A percentile compares a stretch with the other conserved stretches of the same genome.
Evolutionary conservation across 169 alveolate genomes (phyloP).

Genomic region (Plasmodium vivax): DNA sequence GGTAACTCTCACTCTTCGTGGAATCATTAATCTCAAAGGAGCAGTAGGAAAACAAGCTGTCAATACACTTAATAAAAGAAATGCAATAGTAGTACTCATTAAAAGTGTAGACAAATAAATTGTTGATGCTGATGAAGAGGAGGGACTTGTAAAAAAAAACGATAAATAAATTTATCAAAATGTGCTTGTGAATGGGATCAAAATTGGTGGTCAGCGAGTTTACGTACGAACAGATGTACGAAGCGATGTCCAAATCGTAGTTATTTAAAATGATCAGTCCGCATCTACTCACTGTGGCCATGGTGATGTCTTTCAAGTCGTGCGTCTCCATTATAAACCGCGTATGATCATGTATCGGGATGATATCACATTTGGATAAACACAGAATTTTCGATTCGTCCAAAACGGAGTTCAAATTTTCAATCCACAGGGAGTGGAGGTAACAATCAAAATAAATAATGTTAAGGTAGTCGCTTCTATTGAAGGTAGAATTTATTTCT

Average conservation of each 20-base stretch:
- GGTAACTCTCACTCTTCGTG: conserved; percentile 42
- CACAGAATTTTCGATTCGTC: conserved; percentile 98
- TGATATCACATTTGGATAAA: conserved; percentile 96
- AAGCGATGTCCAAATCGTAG: conserved; percentile 88
- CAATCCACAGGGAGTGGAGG: conserved; percentile 99
- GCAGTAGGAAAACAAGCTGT: conserved; percentile 63
- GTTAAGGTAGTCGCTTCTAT: conserved; percentile 86
- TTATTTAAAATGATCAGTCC: conserved; percentile 98
- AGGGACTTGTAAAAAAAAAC: conserved; percentile 43
- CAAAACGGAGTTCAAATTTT: conserved; percentile 97
- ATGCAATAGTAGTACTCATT: conserved; percentile 72
- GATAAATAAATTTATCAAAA: conserved; percentile 59
- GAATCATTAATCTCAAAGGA: conserved; percentile 53
- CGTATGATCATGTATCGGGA: conserved; percentile 89
- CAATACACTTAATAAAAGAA: conserved; percentile 50
- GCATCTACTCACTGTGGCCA: conserved; percentile 98
- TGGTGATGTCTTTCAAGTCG: conserved; percentile 95
- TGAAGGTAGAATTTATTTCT: conserved; percentile 57
- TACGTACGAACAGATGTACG: conserved; percentile 66
- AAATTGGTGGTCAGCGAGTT: conserved; percentile 47
- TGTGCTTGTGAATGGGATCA: conserved; percentile 71
- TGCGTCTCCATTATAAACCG: conserved; percentile 92
- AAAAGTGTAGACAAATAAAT: conserved; percentile 57
- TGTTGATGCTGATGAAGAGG: conserved; percentile 43
- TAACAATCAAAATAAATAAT: conserved; percentile 99